These are phyloP conservation scores for Neonectria neomacrospora DNA, from an alignment of 2,329 filamentous ascomycete genomes.

Conservation along the genomic window DNA sequence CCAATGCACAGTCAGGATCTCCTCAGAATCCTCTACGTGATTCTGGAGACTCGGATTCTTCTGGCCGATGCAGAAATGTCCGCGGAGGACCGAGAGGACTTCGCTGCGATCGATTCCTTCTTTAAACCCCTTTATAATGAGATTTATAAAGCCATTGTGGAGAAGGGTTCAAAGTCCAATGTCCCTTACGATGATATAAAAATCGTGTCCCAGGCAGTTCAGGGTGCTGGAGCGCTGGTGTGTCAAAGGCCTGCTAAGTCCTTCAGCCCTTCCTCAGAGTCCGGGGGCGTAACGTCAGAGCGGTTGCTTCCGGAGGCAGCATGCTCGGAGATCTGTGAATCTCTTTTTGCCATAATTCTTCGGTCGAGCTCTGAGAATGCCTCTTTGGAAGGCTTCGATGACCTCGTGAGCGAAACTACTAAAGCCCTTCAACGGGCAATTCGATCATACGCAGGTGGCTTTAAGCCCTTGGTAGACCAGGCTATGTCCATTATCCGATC, in stretches of 20 bases:
- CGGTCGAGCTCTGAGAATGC: constrained; percentile 36
- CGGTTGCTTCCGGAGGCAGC: constrained; percentile 50
- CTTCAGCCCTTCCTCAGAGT: constrained; percentile 11
- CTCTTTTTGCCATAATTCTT: constrained; percentile 47
- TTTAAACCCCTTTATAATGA: constrained; percentile 58
- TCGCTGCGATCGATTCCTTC: constrained; percentile 49
- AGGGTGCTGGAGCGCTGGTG: constrained; percentile 59
- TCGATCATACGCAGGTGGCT: constrained; percentile 51
- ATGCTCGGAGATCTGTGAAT: constrained; percentile 53
- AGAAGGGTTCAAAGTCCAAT: constrained; percentile 42
- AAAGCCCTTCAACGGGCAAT: constrained; percentile 55
- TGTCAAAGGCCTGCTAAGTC: constrained; percentile 51
- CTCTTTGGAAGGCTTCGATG: constrained; percentile 44
- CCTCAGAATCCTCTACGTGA: constrained; percentile 61
- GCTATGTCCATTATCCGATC: constrained; percentile 43
- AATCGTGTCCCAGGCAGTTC: constrained; percentile 56
- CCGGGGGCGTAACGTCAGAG: constrained; percentile 12
- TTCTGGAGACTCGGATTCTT: constrained; percentile 59
- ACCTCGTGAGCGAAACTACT: constrained; percentile 55
- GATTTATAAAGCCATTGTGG: constrained; percentile 54
- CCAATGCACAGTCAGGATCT: constrained; percentile 63
- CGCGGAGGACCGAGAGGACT: constrained; percentile 52
- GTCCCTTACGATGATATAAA: constrained; percentile 53
- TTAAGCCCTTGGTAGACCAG: constrained; percentile 47
- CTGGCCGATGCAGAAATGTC: constrained; percentile 50